A percentile compares a stretch with the other conserved stretches of the same genome.
Evolutionary conservation across 495 filamentous ascomycete species (phyloP).

Genomic region (Oleoguttula mirabilis): DNA sequence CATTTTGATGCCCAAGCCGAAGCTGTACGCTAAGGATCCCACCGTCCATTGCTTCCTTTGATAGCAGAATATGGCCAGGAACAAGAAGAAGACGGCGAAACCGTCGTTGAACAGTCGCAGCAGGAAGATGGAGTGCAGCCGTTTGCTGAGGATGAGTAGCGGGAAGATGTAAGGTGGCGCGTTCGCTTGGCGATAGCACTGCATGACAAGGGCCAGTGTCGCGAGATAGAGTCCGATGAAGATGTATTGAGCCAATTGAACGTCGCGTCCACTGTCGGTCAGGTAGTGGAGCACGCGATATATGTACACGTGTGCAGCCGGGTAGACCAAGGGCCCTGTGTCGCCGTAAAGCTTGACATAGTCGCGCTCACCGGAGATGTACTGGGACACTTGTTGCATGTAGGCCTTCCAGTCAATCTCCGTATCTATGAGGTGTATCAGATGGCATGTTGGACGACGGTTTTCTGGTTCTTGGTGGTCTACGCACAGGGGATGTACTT

Average conservation of each 20-base stretch:
- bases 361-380: constrained; percentile 71
- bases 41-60: constrained; percentile 59
- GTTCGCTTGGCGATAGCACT: constrained; percentile 65
- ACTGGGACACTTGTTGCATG: constrained; percentile 82
- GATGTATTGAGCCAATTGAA: constrained; percentile 63
- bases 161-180: constrained; percentile 82
- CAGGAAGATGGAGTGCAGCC: constrained; percentile 85
- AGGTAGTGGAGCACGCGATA: constrained; percentile 69
- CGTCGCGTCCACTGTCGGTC: constrained; percentile 64
- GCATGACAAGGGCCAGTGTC: constrained; percentile 62
- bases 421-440: constrained; percentile 57
- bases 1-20: constrained; percentile 88
- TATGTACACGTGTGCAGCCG: constrained; percentile 83
- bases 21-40: constrained; percentile 60
- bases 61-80: constrained; percentile 63
- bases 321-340: constrained; percentile 90
- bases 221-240: constrained; percentile 69
- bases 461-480: background rate
- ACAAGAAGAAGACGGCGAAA: constrained; percentile 70
- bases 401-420: constrained; percentile 98
- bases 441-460: background rate
- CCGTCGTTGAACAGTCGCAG: constrained; percentile 93
- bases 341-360: constrained; percentile 76
- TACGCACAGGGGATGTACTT: constrained; percentile 74
- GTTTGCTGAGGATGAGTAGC: constrained; percentile 77